These are phyloP conservation scores for Flaveria robusta DNA, from an alignment of 129 eudicot genomes.

Conservation along the genomic window DNA sequence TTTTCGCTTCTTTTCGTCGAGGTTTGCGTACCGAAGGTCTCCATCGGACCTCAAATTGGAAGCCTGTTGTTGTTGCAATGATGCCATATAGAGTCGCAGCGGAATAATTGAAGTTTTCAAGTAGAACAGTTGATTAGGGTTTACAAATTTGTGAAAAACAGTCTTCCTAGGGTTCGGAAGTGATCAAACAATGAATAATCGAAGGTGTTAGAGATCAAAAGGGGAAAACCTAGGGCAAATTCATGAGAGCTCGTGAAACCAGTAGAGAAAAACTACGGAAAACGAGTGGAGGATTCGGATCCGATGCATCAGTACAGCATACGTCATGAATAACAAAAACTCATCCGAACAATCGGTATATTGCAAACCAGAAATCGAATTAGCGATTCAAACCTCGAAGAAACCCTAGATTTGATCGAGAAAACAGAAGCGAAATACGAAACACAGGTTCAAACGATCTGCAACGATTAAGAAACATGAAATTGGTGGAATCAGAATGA, in stretches of 20 bases:
- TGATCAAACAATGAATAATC: neutral
- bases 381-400: neutral
- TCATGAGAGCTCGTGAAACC: slow-evolving; percentile 86
- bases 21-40: slow-evolving; percentile 41
- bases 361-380: neutral
- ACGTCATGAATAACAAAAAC: slow-evolving; percentile 39
- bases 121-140: neutral
- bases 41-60: slow-evolving; percentile 49
- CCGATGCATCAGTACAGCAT: slow-evolving; percentile 53
- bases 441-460: slow-evolving; percentile 20
- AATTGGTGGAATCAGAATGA: neutral
- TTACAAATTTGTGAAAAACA: neutral
- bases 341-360: slow-evolving; percentile 29
- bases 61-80: slow-evolving; percentile 31
- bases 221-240: neutral
- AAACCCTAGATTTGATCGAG: slow-evolving; percentile 18
- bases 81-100: slow-evolving; percentile 21
- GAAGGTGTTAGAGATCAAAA: neutral
- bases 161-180: neutral
- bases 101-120: neutral
- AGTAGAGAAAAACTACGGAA: slow-evolving; percentile 78
- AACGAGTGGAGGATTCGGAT: slow-evolving; percentile 75
- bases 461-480: slow-evolving; percentile 20
- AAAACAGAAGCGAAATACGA: neutral
- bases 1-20: slow-evolving; percentile 61